A percentile compares a stretch with the other conserved stretches of the same genome.
These are phyloP conservation scores for Daldinia loculata DNA, from an alignment of 495 filamentous ascomycete species.

Conservation along the genomic window DNA sequence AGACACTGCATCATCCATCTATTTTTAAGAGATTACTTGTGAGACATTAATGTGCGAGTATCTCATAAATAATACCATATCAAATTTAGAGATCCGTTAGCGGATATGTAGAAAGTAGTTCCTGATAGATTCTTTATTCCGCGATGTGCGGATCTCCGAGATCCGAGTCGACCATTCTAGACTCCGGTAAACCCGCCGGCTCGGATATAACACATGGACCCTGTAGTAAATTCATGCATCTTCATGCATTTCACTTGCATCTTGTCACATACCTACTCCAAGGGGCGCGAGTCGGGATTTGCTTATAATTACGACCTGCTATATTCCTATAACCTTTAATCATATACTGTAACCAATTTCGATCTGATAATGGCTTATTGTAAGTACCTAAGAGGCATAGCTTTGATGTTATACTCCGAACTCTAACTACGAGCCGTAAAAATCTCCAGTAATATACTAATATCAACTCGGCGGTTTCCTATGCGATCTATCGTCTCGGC, in stretches of 20 bases:
- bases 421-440: slow-evolving; percentile 35
- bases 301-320: not conserved
- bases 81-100: not conserved
- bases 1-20: too few species aligned
- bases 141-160: slow-evolving; percentile 33
- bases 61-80: not conserved
- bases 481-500: slow-evolving; percentile 7
- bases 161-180: slow-evolving; percentile 23
- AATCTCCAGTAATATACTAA: not conserved
- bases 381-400: not conserved
- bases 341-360: not conserved
- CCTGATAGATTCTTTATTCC: slow-evolving; percentile 14
- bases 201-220: slow-evolving; percentile 28
- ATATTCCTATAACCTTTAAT: not conserved
- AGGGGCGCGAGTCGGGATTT: not conserved
- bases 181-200: slow-evolving; percentile 19
- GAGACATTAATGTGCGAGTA: not conserved
- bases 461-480: not conserved
- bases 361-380: not conserved
- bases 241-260: not conserved
- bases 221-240: slow-evolving; percentile 2
- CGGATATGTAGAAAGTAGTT: not conserved
- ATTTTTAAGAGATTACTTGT: not conserved
- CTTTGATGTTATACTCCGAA: slow-evolving; percentile 29
- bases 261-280: not conserved